A percentile compares a stretch with the other conserved stretches of the same genome.
These are phyloP conservation scores for Akanthomyces lecanii DNA, from an alignment of 2,329 filamentous ascomycete genomes.

Conservation along the genomic window DNA sequence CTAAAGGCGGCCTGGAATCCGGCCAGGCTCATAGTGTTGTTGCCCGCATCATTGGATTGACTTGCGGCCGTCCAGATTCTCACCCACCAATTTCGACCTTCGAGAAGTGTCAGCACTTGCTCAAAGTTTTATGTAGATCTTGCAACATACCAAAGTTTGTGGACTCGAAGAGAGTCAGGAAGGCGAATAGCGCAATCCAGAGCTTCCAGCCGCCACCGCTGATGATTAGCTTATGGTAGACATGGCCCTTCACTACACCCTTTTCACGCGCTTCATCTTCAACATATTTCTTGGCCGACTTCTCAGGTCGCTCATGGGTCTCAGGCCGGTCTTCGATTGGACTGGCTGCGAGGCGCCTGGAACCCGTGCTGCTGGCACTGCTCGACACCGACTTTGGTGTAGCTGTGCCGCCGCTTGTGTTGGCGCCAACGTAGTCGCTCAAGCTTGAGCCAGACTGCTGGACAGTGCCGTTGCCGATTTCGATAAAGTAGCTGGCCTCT, in stretches of 20 bases:
- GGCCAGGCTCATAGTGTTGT: background rate
- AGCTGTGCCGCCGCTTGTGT: slow-evolving; percentile 52
- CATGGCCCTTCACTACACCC: slow-evolving; percentile 61
- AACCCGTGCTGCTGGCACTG: background rate
- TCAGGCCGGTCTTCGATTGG: background rate
- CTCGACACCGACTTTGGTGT: slow-evolving; percentile 2
- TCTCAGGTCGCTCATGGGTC: slow-evolving; percentile 24
- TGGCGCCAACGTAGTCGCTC: slow-evolving; percentile 57
- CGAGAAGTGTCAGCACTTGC: background rate
- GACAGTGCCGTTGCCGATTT: slow-evolving; percentile 64
- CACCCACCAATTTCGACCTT: slow-evolving; percentile 58
- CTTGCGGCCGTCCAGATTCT: slow-evolving; percentile 55
- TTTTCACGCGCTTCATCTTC: slow-evolving; percentile 68
- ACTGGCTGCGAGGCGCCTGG: background rate
- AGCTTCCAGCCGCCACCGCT: slow-evolving; percentile 61
- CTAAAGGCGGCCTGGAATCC: slow-evolving; percentile 20
- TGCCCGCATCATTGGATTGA: slow-evolving; percentile 32
- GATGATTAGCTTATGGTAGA: slow-evolving; percentile 65
- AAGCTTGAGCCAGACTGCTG: slow-evolving; percentile 57
- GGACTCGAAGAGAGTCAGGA: slow-evolving; percentile 52
- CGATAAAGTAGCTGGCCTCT: slow-evolving; percentile 67
- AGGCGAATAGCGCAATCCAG: slow-evolving; percentile 51
- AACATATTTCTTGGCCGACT: slow-evolving; percentile 63
- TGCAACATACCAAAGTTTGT: slow-evolving; percentile 41
- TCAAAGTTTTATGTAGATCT: rapidly evolving